A percentile compares a stretch with the other conserved stretches of the same genome.
Conservation (phyloP, 2,329 filamentous ascomycete species). For the Ascochyta lentis region DNA sequence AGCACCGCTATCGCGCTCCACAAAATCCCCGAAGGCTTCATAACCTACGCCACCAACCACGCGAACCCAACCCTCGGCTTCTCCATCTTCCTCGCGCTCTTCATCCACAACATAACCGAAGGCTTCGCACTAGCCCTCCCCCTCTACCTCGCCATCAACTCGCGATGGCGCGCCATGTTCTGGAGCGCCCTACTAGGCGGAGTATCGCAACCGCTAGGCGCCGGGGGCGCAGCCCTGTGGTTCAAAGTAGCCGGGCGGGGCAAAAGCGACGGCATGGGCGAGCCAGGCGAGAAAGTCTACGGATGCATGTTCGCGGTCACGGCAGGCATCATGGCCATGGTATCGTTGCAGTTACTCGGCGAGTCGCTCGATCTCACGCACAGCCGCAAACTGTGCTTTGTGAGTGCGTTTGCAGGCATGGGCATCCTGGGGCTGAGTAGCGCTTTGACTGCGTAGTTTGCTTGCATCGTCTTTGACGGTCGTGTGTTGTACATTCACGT, state of each 20-base stretch:
- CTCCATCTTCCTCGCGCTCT: conserved; percentile 92
- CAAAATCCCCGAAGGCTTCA: conserved; percentile 86
- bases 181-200: conserved; percentile 87
- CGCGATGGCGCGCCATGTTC: conserved; percentile 79
- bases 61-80: conserved; percentile 88
- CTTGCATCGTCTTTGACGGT: too few relatives aligned
- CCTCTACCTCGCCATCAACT: conserved; percentile 87
- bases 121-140: conserved; percentile 94
- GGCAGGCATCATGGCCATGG: conserved; percentile 93
- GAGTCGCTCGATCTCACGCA: conserved; percentile 86
- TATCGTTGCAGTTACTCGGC: conserved; percentile 86
- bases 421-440: conserved; percentile 82
- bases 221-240: conserved; percentile 83
- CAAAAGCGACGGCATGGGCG: conserved; percentile 50
- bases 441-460: conserved; percentile 72
- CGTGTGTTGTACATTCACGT: background rate
- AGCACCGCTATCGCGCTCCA: conserved; percentile 94
- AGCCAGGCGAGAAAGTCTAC: conserved; percentile 67
- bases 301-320: conserved; percentile 87
- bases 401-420: conserved; percentile 87
- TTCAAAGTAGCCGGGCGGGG: conserved; percentile 72
- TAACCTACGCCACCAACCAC: conserved; percentile 97
- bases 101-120: conserved; percentile 98
- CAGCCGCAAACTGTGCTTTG: conserved; percentile 76
- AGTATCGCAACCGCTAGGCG: conserved; percentile 84